Evolutionary conservation across 441 rosid genomes (phyloP), one percentile per base, ranked within the genome.

Genomic region (Melastoma candidum): DNA sequence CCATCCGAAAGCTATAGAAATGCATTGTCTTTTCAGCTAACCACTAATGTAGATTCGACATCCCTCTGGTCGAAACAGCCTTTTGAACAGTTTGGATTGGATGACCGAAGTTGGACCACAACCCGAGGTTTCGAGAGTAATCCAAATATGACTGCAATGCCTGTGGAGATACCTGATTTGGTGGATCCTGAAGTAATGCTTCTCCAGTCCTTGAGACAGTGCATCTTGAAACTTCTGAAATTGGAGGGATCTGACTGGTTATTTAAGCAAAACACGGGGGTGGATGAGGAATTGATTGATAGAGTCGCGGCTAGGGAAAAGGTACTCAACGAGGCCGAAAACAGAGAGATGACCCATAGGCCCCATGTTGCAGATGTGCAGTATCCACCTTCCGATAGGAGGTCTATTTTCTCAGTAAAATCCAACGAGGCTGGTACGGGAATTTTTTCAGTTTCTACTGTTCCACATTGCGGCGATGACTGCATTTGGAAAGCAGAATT

Each of bases 11-110:
- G 72, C 26, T 82, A 78, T 66, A 71, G 76, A 60, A 85, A 70
- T 69, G 51, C 75, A 14, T 71, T 74, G 61, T 50, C 78, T 2
- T 11, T 57, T 50, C 68, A 70, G 47, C 59, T 70, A 50, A 69
- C 64, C 51, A 57, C 84, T 53, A 70, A 66, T 58, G 32, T 85
- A 2, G 74, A 71, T 54, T 63, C 77, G 12, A 80, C 87, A 59
- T 94, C 99, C 4, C 82, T 90, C 47, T 94, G 99, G 99, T 87
- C 94, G 17, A 79, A 79, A 71, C 97, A 94, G 68, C 99, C 96
- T 43, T 82, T 76, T 68, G 99, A 94, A 82, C 97, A 87, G 78
- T 90, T 94, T 74, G 96, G 95, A 48, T 74, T 83, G 36, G 88
- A 84, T 25, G 96, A 84, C 57, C 89, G 71, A 66, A 67, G 57